A percentile compares a stretch with the other conserved stretches of the same genome.
These are phyloP conservation scores for Neospora caninum DNA, from an alignment of 169 alveolate species.

Conservation along the genomic window DNA sequence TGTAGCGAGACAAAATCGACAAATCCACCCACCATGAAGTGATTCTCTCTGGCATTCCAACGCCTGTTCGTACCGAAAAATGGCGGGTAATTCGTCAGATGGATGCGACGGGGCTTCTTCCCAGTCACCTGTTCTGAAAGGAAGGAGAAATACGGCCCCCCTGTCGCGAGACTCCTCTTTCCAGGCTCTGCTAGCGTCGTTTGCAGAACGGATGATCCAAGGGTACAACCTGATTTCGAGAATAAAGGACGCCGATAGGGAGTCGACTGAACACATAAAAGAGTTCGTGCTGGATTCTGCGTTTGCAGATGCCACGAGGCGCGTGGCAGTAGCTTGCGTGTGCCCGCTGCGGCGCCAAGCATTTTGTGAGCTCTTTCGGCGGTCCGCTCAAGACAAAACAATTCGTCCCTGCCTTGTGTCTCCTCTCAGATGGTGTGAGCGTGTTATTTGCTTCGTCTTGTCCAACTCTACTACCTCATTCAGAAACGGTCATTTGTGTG, in stretches of 20 bases:
- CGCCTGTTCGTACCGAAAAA: too few relatives aligned
- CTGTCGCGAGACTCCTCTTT: too few relatives aligned
- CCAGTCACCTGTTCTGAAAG: too few relatives aligned
- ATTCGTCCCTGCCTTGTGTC: neutral
- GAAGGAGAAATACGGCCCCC: too few relatives aligned
- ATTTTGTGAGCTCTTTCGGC: neutral
- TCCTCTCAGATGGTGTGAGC: constrained; percentile 21
- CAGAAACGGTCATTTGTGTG: neutral
- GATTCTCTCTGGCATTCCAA: too few relatives aligned
- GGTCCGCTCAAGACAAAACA: neutral
- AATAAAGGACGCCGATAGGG: neutral
- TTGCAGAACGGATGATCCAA: neutral
- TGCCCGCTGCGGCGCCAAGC: neutral
- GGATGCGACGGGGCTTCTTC: too few relatives aligned
- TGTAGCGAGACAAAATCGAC: too few relatives aligned
- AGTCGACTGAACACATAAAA: too few relatives aligned
- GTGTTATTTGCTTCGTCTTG: neutral
- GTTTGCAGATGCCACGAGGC: neutral
- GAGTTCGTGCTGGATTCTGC: neutral
- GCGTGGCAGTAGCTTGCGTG: constrained; percentile 29
- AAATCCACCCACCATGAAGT: too few relatives aligned
- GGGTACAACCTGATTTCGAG: neutral
- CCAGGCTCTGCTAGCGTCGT: neutral
- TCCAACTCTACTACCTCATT: neutral
- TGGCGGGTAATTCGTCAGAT: too few relatives aligned